Base-by-base conservation (phyloP, 371 early-diverging fungal species). In the Nematocida sp. region DNA sequence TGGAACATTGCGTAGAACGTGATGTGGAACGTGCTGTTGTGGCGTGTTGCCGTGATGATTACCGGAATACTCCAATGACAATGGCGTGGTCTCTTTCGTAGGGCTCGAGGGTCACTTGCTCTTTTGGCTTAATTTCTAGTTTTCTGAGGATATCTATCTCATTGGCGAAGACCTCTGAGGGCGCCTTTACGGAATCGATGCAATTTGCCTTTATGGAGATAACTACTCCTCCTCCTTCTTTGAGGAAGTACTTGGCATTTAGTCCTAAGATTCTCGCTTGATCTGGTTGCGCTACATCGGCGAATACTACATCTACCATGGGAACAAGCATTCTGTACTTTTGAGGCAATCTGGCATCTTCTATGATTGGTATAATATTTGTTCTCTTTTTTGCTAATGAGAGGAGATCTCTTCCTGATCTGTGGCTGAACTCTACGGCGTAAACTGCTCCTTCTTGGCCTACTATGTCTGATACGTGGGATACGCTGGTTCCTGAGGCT, bases 161-260 rank as follows among this genome's bases (percentile, higher is more conserved):
- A 61, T 90, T 88, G n/a, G 97, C 97, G 86, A 97, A 99, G 56
- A 99, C 96, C 53, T 89, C 92, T 55, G 92, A 89, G 35, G 99
- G 94, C 81, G 92, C 93, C 11, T 93, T 92, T 3, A 98, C 93
- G 45, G 96, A 95, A 86, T 99, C 98, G 79, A 99, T 95, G 87
- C 97, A 97, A 87, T 95, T 95, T 66, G 99, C 98, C 89, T 99
- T 99, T 87, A 99, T 96, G 55, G 93, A 93, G 79, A 97, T 95
- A 61, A 96, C 93, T 84, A 99, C 91, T 83, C 93, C 92, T 40
- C 97, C 97, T 50, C 89, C 88, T 84, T 92, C 92, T 87, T 94
- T 95, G 80, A 99, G 86, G 88, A 96, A 99, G 86, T 95, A 88
- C 84, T 96, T 93, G 39, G 97, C 91, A 86, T 99, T 99, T 81